Conservation (phyloP, 768 basidiomycete species). For the Pleurotus tuoliensis region DNA sequence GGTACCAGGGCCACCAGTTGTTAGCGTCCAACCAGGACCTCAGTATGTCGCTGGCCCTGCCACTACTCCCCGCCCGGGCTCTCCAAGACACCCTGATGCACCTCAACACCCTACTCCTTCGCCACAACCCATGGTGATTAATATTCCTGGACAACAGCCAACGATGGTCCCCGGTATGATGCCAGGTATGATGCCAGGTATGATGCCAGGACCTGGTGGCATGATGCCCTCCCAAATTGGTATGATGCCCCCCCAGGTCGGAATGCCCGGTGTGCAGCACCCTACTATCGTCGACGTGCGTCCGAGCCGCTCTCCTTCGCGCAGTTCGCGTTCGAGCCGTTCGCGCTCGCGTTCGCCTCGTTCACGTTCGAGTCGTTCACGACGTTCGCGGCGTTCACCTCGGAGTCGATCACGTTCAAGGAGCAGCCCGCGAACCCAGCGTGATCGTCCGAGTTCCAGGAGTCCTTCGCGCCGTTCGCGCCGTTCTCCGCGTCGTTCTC, state of each 20-base stretch:
- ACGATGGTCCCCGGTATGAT: slow-evolving; percentile 5
- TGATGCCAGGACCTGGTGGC: slow-evolving; percentile 1
- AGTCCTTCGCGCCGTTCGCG: slow-evolving; percentile 13
- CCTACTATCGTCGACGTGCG: background rate
- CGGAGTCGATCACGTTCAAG: background rate
- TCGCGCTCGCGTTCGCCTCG: slow-evolving; percentile 9
- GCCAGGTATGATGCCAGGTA: background rate
- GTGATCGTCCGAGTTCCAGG: background rate
- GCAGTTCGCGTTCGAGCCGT: slow-evolving; percentile 6
- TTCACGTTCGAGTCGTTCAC: slow-evolving; percentile 1
- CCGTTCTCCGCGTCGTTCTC: slow-evolving; percentile 2
- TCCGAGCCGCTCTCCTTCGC: slow-evolving; percentile 5
- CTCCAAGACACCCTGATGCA: slow-evolving; percentile 21
- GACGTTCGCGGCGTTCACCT: background rate
- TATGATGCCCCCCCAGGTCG: background rate
- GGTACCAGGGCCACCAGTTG: slow-evolving; percentile 9
- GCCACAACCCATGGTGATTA: slow-evolving; percentile 15
- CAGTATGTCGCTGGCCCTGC: slow-evolving; percentile 15
- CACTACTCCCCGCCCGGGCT: slow-evolving; percentile 15
- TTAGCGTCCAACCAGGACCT: slow-evolving; percentile 10
- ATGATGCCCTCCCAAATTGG: background rate
- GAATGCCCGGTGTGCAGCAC: background rate
- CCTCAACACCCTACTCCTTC: slow-evolving; percentile 21
- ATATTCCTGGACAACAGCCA: slow-evolving; percentile 10
- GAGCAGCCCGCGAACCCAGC: too few relatives aligned